Evolutionary conservation across 306 rosid species (phyloP), one percentile per base, ranked within the genome.

Genomic region (Herpetospermum pedunculosum): DNA sequence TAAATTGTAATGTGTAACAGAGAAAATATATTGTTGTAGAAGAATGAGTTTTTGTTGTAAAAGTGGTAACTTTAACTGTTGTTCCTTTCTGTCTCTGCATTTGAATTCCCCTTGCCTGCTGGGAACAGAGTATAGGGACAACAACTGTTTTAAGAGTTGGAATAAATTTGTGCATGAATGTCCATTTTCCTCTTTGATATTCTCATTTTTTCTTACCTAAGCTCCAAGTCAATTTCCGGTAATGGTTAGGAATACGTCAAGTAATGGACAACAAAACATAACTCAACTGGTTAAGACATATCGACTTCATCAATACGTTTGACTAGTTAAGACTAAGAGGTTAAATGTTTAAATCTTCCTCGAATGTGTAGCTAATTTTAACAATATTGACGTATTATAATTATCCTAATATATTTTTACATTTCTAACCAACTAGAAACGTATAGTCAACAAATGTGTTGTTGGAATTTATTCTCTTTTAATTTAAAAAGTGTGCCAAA

Each of bases 1-100:
- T 41, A 14, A 23, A 68, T 68, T 43, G 32, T 37, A 47, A 46
- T 28, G 41, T 70, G 57, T 70, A 70, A 28, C n/a, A 44, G 74
- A 70, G 74, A 70, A 70, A 11, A 46, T 26, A 44, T 28, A 47
- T 8, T 29, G 58, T 16, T 28, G 74, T 70, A 70, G 57, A 70
- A 43, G 73, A 69, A 48, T 28, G 58, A 70, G 74, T 47, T 70
- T 28, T 70, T 28, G 74, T 48, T 29, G 58, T 70, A 46, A 46
- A 29, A 70, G 28, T 32, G 19, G 14, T 3, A 43, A 9, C 57
- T 16, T 68, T 25, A 43, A 43, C n/a, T 43, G 73, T 44, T 69
- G 73, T 28, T 43, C 72, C 49, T 67, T 19, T 68, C 54, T 68
- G 54, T 43, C 54, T 68, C 23, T 43, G 73, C 73, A 43, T 68